A percentile compares a stretch with the other conserved stretches of the same genome.
Conservation (phyloP, 2,329 filamentous ascomycete species). For the Aspergillus intermedius region DNA sequence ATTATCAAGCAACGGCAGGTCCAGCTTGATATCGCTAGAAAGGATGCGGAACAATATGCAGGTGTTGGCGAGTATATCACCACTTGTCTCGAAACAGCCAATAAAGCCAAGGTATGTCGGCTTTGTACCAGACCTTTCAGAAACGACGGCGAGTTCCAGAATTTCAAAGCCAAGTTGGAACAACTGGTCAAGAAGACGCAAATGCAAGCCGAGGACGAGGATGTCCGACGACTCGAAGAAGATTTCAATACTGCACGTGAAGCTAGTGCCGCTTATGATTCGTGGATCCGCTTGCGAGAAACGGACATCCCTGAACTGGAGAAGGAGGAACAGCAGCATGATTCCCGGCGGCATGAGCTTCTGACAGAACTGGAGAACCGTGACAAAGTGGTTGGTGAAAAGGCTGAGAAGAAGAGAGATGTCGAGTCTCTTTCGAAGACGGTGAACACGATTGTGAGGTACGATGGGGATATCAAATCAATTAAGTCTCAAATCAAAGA, state of each 20-base stretch:
- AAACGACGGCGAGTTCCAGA: slow-evolving; percentile 52
- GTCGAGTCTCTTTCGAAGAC: slow-evolving; percentile 70
- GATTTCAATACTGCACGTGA: slow-evolving; percentile 57
- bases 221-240: slow-evolving; percentile 56
- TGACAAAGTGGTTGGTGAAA: slow-evolving; percentile 59
- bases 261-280: slow-evolving; percentile 64
- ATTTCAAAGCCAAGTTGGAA: slow-evolving; percentile 61
- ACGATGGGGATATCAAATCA: slow-evolving; percentile 63
- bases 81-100: slow-evolving; percentile 59
- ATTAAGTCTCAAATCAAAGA: slow-evolving; percentile 68
- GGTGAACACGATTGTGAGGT: slow-evolving; percentile 67
- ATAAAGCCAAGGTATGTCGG: slow-evolving; percentile 65
- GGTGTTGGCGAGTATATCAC: slow-evolving; percentile 66
- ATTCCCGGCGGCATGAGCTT: slow-evolving; percentile 56
- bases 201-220: slow-evolving; percentile 55
- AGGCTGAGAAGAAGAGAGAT: slow-evolving; percentile 61
- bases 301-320: slow-evolving; percentile 65
- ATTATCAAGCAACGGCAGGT: slow-evolving; percentile 47
- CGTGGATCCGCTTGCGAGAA: slow-evolving; percentile 60
- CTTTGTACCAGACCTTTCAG: slow-evolving; percentile 68
- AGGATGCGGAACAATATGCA: slow-evolving; percentile 62
- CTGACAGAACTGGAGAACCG: slow-evolving; percentile 59
- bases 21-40: slow-evolving; percentile 47
- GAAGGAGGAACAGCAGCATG: slow-evolving; percentile 55
- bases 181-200: slow-evolving; percentile 44